A percentile compares a stretch with the other conserved stretches of the same genome.
Evolutionary conservation across 163 green algal species (phyloP).

Genomic region (Scenedesmus sp.): DNA sequence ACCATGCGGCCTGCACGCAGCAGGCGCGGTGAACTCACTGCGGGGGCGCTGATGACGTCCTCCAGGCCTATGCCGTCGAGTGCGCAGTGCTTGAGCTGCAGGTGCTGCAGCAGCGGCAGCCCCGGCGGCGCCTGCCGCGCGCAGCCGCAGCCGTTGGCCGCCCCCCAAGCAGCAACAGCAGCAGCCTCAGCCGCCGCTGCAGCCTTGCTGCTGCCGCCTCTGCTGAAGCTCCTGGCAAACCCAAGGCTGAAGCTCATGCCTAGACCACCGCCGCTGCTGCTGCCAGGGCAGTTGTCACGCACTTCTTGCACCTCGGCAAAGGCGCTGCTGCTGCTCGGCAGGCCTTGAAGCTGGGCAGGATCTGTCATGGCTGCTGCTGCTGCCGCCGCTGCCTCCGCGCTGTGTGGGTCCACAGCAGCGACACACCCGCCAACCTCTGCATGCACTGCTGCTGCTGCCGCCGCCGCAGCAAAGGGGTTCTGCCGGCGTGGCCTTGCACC

Average conservation of each 20-base stretch:
- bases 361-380: background rate
- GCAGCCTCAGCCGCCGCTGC: background rate
- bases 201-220: background rate
- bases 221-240: conserved; percentile 7
- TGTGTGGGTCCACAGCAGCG: conserved; percentile 15
- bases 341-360: background rate
- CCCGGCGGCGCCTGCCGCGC: background rate
- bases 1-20: background rate
- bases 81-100: conserved; percentile 52
- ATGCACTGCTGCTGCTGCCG: conserved; percentile 43
- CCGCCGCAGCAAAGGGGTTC: conserved; percentile 48
- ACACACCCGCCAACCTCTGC: conserved; percentile 38
- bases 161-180: background rate
- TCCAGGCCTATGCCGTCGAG: conserved; percentile 34
- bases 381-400: conserved; percentile 20
- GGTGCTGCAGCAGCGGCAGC: conserved; percentile 43
- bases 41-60: conserved; percentile 18
- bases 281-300: background rate
- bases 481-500: background rate
- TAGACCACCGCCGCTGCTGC: conserved; percentile 9
- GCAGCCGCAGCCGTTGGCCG: background rate
- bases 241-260: background rate
- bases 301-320: background rate
- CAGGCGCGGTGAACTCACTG: background rate
- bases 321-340: conserved; percentile 2